These are phyloP conservation scores for Mycena metata DNA, from an alignment of 768 basidiomycete genomes.

Conservation along the genomic window DNA sequence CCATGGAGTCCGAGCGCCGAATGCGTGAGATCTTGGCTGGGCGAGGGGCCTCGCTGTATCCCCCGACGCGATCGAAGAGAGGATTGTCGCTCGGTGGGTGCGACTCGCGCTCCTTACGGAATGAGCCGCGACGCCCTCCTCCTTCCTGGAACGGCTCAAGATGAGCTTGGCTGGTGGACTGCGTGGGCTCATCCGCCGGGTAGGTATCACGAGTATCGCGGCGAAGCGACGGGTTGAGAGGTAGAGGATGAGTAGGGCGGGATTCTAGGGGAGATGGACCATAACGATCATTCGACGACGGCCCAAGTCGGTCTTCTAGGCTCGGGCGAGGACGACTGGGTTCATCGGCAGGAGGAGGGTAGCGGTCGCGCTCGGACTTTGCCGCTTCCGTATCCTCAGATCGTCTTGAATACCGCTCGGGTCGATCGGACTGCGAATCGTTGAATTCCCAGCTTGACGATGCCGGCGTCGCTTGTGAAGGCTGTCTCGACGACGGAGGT, in stretches of 20 bases:
- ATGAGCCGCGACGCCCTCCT: conserved; percentile 23
- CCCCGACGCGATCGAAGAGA: conserved; percentile 29
- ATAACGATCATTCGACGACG: conserved; percentile 11
- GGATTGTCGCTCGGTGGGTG: conserved; percentile 13
- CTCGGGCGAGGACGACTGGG: conserved; percentile 12
- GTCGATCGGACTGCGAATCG: conserved; percentile 17
- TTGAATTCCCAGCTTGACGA: conserved; percentile 26
- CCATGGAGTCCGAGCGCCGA: conserved; percentile 19
- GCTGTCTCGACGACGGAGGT: conserved; percentile 19
- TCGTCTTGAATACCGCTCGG: conserved; percentile 17
- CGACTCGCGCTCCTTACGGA: conserved; percentile 19
- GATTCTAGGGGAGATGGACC: conserved; percentile 24
- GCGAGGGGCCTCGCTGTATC: conserved; percentile 16
- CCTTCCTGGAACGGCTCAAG: conserved; percentile 24
- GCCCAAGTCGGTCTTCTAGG: conserved; percentile 28
- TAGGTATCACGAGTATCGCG: conserved; percentile 17
- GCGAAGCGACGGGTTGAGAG: conserved; percentile 30
- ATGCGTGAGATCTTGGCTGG: conserved; percentile 12
- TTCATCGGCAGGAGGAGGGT: conserved; percentile 18
- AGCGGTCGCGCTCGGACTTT: conserved; percentile 25
- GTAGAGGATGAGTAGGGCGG: conserved; percentile 24
- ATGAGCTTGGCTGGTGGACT: conserved; percentile 19
- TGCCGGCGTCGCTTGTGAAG: conserved; percentile 12
- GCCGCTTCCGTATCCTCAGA: conserved; percentile 15
- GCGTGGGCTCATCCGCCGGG: conserved; percentile 17